These are phyloP conservation scores for Eruca vesicaria DNA, from an alignment of 441 rosid species.

Conservation along the genomic window DNA sequence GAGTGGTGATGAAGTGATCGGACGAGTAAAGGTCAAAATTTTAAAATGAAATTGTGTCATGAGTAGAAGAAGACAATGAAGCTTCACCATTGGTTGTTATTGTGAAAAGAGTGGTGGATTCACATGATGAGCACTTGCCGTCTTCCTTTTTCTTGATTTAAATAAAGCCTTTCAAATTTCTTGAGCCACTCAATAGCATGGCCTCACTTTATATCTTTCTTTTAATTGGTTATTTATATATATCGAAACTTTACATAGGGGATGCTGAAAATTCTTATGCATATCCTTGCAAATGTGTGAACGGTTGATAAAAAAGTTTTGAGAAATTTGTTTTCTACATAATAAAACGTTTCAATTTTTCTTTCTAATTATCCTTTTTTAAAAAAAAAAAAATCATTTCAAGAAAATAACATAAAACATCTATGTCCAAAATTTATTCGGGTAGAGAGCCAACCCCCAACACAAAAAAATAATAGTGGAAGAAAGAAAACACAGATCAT, in stretches of 20 bases:
- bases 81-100: constrained; percentile 17
- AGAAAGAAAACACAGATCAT: not conserved
- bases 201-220: constrained; percentile 14
- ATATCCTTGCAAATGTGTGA: not conserved
- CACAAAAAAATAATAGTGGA: not conserved
- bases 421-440: constrained; percentile 30
- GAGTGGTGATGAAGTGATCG: constrained; percentile 24
- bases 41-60: constrained; percentile 1
- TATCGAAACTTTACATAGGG: constrained; percentile 22
- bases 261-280: not conserved
- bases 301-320: not conserved
- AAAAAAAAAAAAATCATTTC: not conserved
- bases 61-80: constrained; percentile 18
- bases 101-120: constrained; percentile 25
- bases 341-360: too few species aligned
- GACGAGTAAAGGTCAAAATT: constrained; percentile 9
- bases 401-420: constrained; percentile 1
- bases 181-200: constrained; percentile 34
- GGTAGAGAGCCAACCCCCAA: constrained; percentile 8
- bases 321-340: not conserved
- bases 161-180: constrained; percentile 7
- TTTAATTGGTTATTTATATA: not conserved
- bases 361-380: not conserved
- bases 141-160: constrained; percentile 14
- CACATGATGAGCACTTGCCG: constrained; percentile 32